Percentiles rank a stretch among this genome's conserved stretches.
Evolutionary conservation across 148 eudicot species (phyloP).

Genomic region (Dianthus caryophyllus): DNA sequence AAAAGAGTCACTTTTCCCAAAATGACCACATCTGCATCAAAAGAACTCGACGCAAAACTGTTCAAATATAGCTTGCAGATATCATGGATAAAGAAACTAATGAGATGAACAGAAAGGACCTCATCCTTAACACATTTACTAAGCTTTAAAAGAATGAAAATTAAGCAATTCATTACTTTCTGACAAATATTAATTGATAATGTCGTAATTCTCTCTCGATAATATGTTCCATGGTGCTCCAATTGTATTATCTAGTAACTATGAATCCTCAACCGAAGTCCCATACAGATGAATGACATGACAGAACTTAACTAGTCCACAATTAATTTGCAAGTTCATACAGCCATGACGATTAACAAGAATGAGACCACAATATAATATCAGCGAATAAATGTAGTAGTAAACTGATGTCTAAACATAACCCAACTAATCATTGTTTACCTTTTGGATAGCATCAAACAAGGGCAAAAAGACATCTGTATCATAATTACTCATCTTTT

Average conservation of each 20-base stretch:
- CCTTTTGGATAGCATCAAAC: conserved; percentile 83
- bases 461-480: conserved; percentile 92
- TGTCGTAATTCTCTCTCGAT: neutral
- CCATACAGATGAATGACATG: neutral
- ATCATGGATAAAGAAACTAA: too few species aligned
- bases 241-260: neutral
- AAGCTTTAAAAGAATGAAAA: neutral
- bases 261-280: neutral
- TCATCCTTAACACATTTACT: neutral
- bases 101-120: neutral
- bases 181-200: neutral
- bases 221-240: neutral
- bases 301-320: neutral
- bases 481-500: conserved; percentile 96
- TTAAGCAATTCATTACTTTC: neutral
- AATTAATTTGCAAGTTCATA: neutral
- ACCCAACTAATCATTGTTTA: conserved; percentile 26
- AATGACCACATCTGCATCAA: too few species aligned
- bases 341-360: neutral
- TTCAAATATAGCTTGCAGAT: too few species aligned
- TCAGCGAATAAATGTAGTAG: neutral
- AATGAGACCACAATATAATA: neutral
- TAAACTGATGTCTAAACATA: neutral
- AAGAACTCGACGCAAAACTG: too few species aligned
- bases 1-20: too few species aligned